Evolutionary conservation across 768 basidiomycete genomes (phyloP).

Genomic region (Boletales sp.): DNA sequence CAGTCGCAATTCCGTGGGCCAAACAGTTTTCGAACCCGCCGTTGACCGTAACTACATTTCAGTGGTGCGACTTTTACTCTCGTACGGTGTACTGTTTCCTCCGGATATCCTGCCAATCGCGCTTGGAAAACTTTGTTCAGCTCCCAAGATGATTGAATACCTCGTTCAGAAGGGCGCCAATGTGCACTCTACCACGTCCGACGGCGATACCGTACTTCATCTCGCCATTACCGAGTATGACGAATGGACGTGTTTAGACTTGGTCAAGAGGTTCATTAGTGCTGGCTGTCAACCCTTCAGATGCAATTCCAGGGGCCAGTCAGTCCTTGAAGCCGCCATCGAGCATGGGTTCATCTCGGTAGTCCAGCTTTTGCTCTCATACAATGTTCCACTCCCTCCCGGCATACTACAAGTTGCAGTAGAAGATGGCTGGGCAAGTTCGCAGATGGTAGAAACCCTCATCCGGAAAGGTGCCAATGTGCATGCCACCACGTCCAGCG

Average conservation of each 20-base stretch:
- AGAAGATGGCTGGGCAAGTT: no score
- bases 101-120: background rate
- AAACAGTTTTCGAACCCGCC: background rate
- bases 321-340: background rate
- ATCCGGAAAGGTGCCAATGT: background rate
- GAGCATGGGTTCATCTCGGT: background rate
- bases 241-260: background rate
- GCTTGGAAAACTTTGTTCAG: background rate
- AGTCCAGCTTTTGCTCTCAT: background rate
- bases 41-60: background rate
- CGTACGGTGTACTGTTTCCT: background rate
- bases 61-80: background rate
- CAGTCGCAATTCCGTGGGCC: background rate
- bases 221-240: background rate
- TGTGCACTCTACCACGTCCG: background rate
- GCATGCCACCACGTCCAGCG: background rate
- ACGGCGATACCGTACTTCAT: background rate
- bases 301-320: background rate
- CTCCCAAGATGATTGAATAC: background rate
- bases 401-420: background rate
- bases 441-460: background rate
- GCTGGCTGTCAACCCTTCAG: background rate
- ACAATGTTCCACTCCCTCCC: background rate
- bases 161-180: background rate
- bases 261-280: background rate